Percentiles rank a stretch among this genome's conserved stretches.
These are phyloP conservation scores for Monosporascus ibericus DNA, from an alignment of 2,329 filamentous ascomycete species.

Conservation along the genomic window DNA sequence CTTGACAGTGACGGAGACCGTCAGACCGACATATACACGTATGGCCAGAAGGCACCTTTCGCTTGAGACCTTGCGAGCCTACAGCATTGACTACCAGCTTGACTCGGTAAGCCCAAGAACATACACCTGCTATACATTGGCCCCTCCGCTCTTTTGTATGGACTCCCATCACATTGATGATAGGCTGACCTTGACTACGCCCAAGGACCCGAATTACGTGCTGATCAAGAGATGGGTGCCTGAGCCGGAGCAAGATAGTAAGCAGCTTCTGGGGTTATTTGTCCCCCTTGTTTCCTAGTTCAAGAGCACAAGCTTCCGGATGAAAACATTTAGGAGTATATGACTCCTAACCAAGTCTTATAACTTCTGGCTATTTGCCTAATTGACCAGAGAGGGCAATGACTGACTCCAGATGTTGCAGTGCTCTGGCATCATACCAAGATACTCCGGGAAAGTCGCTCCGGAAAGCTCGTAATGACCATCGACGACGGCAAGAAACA, in stretches of 20 bases:
- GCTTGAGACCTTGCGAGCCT: slow-evolving; percentile 52
- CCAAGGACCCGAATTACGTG: slow-evolving; percentile 60
- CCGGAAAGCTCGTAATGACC: slow-evolving; percentile 35
- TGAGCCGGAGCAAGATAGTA: slow-evolving; percentile 59
- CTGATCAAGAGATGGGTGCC: slow-evolving; percentile 69
- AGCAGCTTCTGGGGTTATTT: no score
- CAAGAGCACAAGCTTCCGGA: no score
- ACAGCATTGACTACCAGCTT: slow-evolving; percentile 51
- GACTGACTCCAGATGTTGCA: no score
- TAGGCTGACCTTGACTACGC: slow-evolving; percentile 10
- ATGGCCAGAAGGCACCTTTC: slow-evolving; percentile 58
- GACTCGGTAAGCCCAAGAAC: slow-evolving; percentile 42
- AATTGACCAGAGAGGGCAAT: no score
- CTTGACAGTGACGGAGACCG: slow-evolving; percentile 8
- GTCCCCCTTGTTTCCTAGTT: no score
- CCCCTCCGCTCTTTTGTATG: neutral
- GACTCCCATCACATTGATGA: no score
- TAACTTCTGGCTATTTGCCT: no score
- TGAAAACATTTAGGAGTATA: no score
- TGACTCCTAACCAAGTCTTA: no score
- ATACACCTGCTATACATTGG: neutral
- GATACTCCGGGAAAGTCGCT: slow-evolving; percentile 51
- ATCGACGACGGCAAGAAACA: slow-evolving; percentile 40
- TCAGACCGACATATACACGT: slow-evolving; percentile 53
- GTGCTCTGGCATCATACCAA: slow-evolving; percentile 66